Conservation (phyloP, 1,139 yeast genomes). For the Zygosaccharomyces sapae region DNA sequence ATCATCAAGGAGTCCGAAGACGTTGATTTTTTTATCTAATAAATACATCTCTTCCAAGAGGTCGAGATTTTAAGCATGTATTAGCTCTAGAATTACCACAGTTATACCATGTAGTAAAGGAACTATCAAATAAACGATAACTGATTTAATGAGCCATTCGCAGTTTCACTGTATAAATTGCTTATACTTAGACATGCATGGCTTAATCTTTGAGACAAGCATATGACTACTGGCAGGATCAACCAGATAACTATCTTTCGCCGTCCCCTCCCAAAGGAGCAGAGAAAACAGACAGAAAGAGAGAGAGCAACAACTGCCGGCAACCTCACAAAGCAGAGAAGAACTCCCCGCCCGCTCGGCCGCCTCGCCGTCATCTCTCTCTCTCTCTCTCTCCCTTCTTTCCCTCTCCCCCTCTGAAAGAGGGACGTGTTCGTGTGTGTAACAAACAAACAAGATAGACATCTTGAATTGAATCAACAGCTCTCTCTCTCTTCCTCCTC, state of each 20-base stretch:
- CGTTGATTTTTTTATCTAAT: slow-evolving; percentile 39
- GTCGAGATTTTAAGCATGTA: slow-evolving; percentile 39
- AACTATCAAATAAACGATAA: slow-evolving; percentile 45
- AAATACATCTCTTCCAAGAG: slow-evolving; percentile 37
- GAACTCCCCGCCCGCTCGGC: too few species aligned
- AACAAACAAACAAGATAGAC: too few species aligned
- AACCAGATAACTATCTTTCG: slow-evolving; percentile 43
- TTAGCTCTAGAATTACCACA: slow-evolving; percentile 44
- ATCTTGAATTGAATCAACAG: too few species aligned
- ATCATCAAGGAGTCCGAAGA: slow-evolving; percentile 28
- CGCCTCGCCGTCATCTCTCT: too few species aligned
- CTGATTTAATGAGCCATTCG: slow-evolving; percentile 48
- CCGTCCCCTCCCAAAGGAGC: too few species aligned
- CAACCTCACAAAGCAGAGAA: too few species aligned
- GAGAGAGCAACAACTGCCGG: too few species aligned
- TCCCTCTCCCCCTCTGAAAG: too few species aligned
- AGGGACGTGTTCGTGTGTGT: too few species aligned
- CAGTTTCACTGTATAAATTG: slow-evolving; percentile 47
- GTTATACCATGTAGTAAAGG: slow-evolving; percentile 42
- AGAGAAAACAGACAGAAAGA: too few species aligned
- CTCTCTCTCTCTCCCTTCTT: too few species aligned
- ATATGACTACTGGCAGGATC: slow-evolving; percentile 50
- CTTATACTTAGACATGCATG: slow-evolving; percentile 49
- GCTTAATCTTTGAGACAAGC: slow-evolving; percentile 51
- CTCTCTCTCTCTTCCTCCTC: too few species aligned